phyloP scores from a whole-genome alignment of 768 basidiomycete genomes.

The Amanita subjunquillea region DNA sequence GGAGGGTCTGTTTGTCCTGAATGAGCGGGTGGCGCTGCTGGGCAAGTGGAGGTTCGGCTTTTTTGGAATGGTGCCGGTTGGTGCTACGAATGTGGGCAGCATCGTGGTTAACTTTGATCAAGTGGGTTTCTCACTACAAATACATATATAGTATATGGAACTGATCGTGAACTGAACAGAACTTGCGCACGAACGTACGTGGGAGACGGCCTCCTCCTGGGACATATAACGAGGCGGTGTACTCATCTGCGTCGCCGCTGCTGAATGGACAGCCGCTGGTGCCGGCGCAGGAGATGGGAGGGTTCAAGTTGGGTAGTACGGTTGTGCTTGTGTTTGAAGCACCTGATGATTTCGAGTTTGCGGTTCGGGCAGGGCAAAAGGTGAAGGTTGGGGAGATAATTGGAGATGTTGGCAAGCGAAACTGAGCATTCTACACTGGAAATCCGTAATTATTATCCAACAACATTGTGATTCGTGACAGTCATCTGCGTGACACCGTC shows the following conservation, averaged over 20 bases:
- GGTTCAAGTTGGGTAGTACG: conserved; percentile 90
- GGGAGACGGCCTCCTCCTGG: conserved; percentile 65
- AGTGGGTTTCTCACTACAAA: conserved; percentile 21
- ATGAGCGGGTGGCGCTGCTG: conserved; percentile 92
- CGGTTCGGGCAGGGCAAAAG: conserved; percentile 67
- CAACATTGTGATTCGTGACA: background rate
- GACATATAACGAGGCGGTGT: conserved; percentile 88
- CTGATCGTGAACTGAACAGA: conserved; percentile 26
- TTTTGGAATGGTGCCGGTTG: conserved; percentile 96
- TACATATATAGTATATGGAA: background rate
- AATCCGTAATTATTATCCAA: too few species aligned
- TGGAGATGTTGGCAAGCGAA: conserved; percentile 41
- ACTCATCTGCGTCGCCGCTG: conserved; percentile 72
- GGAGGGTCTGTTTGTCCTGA: conserved; percentile 92
- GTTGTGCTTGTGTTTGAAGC: conserved; percentile 97
- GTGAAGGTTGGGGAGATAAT: conserved; percentile 80
- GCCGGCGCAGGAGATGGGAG: conserved; percentile 94
- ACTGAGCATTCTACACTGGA: too few species aligned
- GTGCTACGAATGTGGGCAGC: conserved; percentile 95
- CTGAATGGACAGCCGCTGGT: conserved; percentile 82
- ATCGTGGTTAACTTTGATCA: conserved; percentile 95
- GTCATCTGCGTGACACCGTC: background rate
- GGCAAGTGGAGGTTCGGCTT: conserved; percentile 94
- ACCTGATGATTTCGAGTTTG: conserved; percentile 72
- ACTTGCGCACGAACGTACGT: conserved; percentile 83